Base-by-base conservation (phyloP, 805 yeast species). In the Hyphopichia homilentoma region DNA sequence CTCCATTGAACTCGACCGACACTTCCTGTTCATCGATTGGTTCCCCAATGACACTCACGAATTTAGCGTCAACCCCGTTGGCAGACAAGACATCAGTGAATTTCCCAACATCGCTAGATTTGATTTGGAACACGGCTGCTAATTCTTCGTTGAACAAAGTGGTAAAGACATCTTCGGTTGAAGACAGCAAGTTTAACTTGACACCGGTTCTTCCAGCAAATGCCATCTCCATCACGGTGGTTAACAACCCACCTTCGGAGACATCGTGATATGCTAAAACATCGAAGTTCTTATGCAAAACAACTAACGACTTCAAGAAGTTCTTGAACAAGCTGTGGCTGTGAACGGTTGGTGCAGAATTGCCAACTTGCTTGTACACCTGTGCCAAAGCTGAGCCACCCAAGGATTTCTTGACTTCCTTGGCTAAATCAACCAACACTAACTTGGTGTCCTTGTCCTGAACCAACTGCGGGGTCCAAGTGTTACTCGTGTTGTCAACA, bases 301-400 rank as follows among this genome's bases (percentile, higher is more conserved):
- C 72, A 38, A 81, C 68, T 39, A 86, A 63, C 9, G 94, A 69
- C 29, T 72, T 65, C 52, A 93, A 70, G 65, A 88, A 84, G 14
- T 75, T 66, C 65, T 81, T 84, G 49, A 93, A 70, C 3, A 77
- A 39, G 21, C 55, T 43, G 47, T 79, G 64, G 40, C 82, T 80
- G 55, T 81, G 86, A 27, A 90, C 97, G 30, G 81, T 79, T 47
- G 97, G 97, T 18, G 84, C 75, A 23, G 70, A 59, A 54, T 84
- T 67, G 41, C 99, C 98, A 36, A 89, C 77, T 62, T 86, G 85
- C 44, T 79, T 77, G 70, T 81, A 90, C 25, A 86, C 97, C 65
- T 93, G 99, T 21, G 97, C 88, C 43, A 90, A 67, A 5, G 96
- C 94, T 21, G 97, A 87, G 32, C 94, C 97, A 49, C 98, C 99